A percentile compares a stretch with the other conserved stretches of the same genome.
Evolutionary conservation across 495 filamentous ascomycete genomes (phyloP).

Genomic region (Pseudoneurospora amorphoporcata): DNA sequence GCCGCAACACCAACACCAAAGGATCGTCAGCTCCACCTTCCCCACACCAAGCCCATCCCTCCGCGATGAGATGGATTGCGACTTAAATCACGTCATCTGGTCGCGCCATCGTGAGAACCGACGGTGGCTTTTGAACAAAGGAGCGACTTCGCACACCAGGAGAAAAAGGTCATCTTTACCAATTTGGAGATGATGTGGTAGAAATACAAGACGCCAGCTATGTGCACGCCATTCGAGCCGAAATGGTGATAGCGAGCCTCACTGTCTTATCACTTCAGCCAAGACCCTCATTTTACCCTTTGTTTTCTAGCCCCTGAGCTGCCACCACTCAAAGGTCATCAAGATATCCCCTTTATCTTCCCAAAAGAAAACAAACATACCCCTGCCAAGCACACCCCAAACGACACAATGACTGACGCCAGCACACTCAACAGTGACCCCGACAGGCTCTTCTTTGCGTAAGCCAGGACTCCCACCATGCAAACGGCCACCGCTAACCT

Average conservation of each 20-base stretch:
- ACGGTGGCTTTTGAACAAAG: neutral
- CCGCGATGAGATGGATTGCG: neutral
- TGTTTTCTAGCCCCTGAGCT: neutral
- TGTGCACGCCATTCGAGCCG: neutral
- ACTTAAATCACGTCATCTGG: neutral
- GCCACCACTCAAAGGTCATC: neutral
- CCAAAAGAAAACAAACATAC: neutral
- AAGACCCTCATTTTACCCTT: neutral
- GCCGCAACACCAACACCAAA: neutral
- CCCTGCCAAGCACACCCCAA: neutral
- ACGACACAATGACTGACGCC: conserved; percentile 1
- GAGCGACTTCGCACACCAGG: neutral
- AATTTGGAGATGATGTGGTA: neutral
- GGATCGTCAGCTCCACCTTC: conserved; percentile 4
- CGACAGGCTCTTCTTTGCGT: conserved; percentile 15
- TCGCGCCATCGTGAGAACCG: neutral
- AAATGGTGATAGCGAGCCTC: neutral
- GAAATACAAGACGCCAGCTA: neutral
- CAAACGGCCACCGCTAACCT: neutral
- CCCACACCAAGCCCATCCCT: conserved; percentile 12
- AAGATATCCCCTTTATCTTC: neutral
- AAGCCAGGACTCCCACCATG: neutral
- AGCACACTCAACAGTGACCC: conserved; percentile 11
- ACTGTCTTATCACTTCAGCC: neutral
- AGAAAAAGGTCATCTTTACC: neutral